Base-by-base conservation (phyloP, 2,329 filamentous ascomycete species). In the Apiospora aurea region DNA sequence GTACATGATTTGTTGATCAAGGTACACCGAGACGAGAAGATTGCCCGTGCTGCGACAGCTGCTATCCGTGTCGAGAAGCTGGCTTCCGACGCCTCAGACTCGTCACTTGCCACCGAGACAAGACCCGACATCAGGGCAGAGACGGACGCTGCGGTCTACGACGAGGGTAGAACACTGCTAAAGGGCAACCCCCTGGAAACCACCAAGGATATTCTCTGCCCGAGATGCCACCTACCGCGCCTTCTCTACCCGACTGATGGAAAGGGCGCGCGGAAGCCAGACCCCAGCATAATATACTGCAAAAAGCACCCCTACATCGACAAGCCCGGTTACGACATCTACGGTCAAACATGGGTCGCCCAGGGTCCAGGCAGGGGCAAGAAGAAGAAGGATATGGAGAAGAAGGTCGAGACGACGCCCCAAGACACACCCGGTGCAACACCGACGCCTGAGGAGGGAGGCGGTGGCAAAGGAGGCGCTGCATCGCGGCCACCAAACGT, bases 291-390 rank as follows among this genome's bases (percentile, higher is more conserved):
- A 75, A 89, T 92, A 75, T 95, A 95, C 85, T 96, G 93, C 87
- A 94, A 93, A 82, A 91, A 91, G 75, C 90, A 92, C 73, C 93
- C 93, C 0, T 95, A 92, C 85, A 93, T 94, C 73, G 90, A 93
- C 76, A 91, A 93, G 79, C 86, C 90, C 2, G 92, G 92, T 73
- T 93, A 91, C 82, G 93, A 96, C 81, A 94, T 95, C 75, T 95
- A 95, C 81, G 93, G 92, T 69, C 94, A 95, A 81, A 93, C 92
- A 41, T 95, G 93, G 88, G 91, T 93, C 18, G 91, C 90, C 24
- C 91, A 92, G 29, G 89, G 89, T 0, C 90, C 91, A 29, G 90
- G 90, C 18, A 88, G 92, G 73, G 93, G 92, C 73, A 93, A 93
- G 84, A 93, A 93, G 85, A 94, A 92, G 87, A 94, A 93, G 86